A percentile compares a stretch with the other conserved stretches of the same genome.
Evolutionary conservation across 371 early-diverging fungal species (phyloP).

Genomic region (Syncephalastrum sp.): DNA sequence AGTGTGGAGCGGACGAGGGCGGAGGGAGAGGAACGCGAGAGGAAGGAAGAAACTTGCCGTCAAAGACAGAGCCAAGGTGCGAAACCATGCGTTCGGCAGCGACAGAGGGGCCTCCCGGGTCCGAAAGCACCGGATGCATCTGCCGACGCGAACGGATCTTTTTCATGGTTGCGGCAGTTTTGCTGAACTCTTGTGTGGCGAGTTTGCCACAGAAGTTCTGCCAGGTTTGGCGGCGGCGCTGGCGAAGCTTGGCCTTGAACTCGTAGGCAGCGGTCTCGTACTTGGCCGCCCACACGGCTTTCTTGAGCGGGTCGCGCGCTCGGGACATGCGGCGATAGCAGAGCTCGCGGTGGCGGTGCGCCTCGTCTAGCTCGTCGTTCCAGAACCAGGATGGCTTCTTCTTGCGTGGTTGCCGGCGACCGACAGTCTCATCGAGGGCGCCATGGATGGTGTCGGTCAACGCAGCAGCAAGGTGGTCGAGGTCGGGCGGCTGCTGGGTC

Average conservation of each 20-base stretch:
- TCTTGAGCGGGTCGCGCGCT: constrained; percentile 4
- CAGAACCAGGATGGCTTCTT: constrained; percentile 14
- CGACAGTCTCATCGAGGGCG: constrained; percentile 6
- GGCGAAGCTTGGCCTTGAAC: neutral
- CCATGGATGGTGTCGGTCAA: neutral
- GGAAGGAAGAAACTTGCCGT: neutral
- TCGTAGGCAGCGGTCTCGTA: constrained; percentile 16
- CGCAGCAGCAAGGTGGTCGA: neutral
- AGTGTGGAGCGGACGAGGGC: neutral
- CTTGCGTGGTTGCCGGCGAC: neutral
- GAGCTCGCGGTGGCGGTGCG: constrained; percentile 2
- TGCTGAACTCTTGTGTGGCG: neutral
- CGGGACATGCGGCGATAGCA: constrained; percentile 13
- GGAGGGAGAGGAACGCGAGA: neutral
- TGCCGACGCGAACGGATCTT: neutral
- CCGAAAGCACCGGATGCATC: neutral
- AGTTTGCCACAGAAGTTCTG: constrained; percentile 7
- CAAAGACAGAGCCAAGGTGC: constrained; percentile 3
- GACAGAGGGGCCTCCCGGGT: constrained; percentile 7
- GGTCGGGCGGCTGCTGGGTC: no score
- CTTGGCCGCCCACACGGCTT: constrained; percentile 9
- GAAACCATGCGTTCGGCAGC: constrained; percentile 5
- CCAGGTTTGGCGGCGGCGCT: constrained; percentile 17
- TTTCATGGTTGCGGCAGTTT: constrained; percentile 13
- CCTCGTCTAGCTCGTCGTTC: constrained; percentile 2